Evolutionary conservation across 2,329 filamentous ascomycete species (phyloP).

Genomic region (Cryphonectria naterciae): DNA sequence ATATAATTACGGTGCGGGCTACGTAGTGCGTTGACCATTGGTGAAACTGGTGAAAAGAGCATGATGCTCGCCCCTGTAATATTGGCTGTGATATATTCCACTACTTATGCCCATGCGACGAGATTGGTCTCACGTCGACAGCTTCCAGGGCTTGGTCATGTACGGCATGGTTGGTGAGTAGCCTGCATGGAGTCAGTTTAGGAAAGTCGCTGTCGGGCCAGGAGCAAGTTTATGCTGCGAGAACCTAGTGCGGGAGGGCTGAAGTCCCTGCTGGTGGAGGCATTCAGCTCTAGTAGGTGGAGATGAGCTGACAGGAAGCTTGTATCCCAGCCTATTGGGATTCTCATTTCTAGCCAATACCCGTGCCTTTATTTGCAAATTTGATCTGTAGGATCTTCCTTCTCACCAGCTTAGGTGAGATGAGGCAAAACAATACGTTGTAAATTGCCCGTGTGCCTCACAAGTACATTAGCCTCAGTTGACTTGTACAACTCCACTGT

Average conservation of each 20-base stretch:
- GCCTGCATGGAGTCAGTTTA: background rate
- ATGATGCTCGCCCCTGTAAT: no score
- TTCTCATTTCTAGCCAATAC: background rate
- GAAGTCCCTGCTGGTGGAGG: background rate
- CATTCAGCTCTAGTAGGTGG: background rate
- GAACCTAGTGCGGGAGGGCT: background rate
- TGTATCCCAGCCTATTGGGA: background rate
- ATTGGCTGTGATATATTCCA: no score
- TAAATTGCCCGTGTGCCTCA: background rate
- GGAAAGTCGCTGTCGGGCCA: background rate
- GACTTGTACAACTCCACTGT: background rate
- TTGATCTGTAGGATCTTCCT: background rate
- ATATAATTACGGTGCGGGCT: no score
- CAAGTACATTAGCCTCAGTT: background rate
- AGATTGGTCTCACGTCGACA: background rate
- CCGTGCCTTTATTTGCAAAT: background rate
- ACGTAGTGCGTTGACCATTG: no score
- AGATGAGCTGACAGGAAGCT: background rate
- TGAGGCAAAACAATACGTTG: background rate
- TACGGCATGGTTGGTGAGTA: background rate
- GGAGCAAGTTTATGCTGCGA: background rate
- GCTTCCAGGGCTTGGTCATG: background rate
- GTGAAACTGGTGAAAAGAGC: no score
- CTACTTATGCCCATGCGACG: background rate
- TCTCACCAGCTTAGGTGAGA: background rate